These are phyloP conservation scores for Polytrichum commune DNA, from an alignment of 225 moss, liverwort and hornwort species.

Conservation along the genomic window DNA sequence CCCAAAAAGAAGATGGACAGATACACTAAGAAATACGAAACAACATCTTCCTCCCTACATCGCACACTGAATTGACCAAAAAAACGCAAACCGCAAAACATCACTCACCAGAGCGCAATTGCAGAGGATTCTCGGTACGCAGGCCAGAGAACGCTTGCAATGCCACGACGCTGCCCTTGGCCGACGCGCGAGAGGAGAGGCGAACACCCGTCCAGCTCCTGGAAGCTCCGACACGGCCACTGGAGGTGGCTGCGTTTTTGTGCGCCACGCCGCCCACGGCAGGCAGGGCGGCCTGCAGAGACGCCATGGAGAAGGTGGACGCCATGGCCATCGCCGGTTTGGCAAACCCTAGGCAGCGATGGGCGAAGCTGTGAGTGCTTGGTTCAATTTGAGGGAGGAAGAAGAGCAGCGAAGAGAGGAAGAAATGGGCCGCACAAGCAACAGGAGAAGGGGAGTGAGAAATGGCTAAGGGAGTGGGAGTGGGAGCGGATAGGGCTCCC, in stretches of 20 bases:
- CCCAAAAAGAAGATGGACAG: no score
- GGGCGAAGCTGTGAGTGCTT: no score
- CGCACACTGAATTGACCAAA: neutral
- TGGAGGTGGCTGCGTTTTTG: neutral
- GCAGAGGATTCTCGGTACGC: slow-evolving; percentile 41
- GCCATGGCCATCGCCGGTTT: slow-evolving; percentile 34
- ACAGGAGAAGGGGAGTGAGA: no score
- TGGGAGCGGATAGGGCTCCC: no score
- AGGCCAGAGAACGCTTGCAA: slow-evolving; percentile 52
- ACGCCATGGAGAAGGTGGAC: slow-evolving; percentile 50
- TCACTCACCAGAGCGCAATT: slow-evolving; percentile 38
- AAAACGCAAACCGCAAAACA: neutral
- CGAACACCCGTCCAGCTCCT: slow-evolving; percentile 11
- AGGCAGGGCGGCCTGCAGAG: slow-evolving; percentile 45
- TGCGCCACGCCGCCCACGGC: slow-evolving; percentile 6
- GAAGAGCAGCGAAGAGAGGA: no score
- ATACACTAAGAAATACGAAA: no score
- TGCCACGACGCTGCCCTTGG: slow-evolving; percentile 14
- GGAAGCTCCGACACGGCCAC: slow-evolving; percentile 5
- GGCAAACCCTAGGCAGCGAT: neutral
- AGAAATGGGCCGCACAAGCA: no score
- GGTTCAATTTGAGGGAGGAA: no score
- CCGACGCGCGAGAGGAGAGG: slow-evolving; percentile 3
- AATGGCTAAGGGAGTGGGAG: no score
- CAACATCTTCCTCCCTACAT: no score